Evolutionary conservation across 805 yeast genomes (phyloP), one percentile per base, ranked within the genome.

Genomic region (Wickerhamiella kazuoi): DNA sequence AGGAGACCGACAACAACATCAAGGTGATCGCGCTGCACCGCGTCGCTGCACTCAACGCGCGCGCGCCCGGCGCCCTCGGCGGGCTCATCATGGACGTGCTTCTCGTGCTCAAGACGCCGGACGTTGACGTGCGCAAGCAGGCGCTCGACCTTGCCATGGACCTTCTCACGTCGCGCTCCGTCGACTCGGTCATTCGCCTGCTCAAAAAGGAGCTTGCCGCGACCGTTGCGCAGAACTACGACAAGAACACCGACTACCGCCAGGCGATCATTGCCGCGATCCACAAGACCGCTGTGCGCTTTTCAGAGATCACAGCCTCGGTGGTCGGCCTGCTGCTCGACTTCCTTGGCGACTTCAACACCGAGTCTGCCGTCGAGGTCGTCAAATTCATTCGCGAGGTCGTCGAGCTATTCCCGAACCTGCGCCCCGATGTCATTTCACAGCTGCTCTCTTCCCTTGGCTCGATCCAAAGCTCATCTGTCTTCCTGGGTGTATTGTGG

Each of bases 401-500:
- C 34, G 79, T 86, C 44, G 96, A 86, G 59, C 79, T 79, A 53
- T 86, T 76, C 67, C 94, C 95, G 28, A 74, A 74, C 41, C 67
- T 82, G 49, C 74, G 94, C 54, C 59, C 66, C 17, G 59, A 71
- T 16, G 77, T 84, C 36, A 59, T 90, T 41, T 56, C 59, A 34
- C 74, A 78, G 49, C 70, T 90, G 44, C 60, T 83, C 34, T 50
- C 51, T 7, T 64, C 82, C 13, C 65, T 90, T 53, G 72, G 72
- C 21, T 64, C 65, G 19, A 76, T 82, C 37, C 80, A 75, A 55
- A 76, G 90, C 43, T 93, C 94, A 11, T 84, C 84, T 52, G 94
- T 90, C 9, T 79, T 75, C 63, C 76, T 97, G 48, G 93, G 94
- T 23, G 83, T 93, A 0, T 65, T 93, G 44, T 90, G 99, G 99